phyloP scores from a whole-genome alignment of 2,329 filamentous ascomycete species.

The Madurella mycetomatis region DNA sequence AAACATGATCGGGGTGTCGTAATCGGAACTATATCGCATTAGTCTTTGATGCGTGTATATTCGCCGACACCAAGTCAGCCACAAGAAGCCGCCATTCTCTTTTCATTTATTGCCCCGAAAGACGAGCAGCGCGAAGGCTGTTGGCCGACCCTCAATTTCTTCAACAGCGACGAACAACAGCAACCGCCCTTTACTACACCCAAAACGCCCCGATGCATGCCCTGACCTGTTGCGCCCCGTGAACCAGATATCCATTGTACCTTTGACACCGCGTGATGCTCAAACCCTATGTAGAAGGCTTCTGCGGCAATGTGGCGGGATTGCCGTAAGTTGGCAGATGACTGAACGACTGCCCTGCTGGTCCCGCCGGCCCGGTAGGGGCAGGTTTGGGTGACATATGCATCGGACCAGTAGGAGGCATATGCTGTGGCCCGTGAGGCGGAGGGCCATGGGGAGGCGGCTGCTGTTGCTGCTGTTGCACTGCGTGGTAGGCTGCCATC shows the following conservation, averaged over 20 bases:
- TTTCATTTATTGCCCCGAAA: not conserved
- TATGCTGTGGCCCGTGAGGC: slow-evolving; percentile 35
- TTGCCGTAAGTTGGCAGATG: slow-evolving; percentile 57
- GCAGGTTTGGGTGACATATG: slow-evolving; percentile 46
- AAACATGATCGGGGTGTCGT: slow-evolving; percentile 3
- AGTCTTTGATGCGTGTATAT: not conserved
- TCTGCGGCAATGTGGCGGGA: slow-evolving; percentile 56
- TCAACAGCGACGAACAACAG: slow-evolving; percentile 3
- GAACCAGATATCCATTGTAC: slow-evolving; percentile 18
- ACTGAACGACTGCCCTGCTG: slow-evolving; percentile 42
- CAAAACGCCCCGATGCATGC: slow-evolving; percentile 23
- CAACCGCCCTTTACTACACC: slow-evolving; percentile 9
- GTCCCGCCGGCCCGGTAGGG: slow-evolving; percentile 40
- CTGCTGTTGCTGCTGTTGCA: slow-evolving; percentile 22
- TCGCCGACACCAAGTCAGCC: not conserved
- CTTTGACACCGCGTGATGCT: slow-evolving; percentile 23
- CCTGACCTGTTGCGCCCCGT: slow-evolving; percentile 17
- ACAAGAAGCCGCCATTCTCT: not conserved
- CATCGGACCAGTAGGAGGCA: slow-evolving; percentile 30
- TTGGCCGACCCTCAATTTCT: not conserved
- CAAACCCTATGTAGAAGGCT: slow-evolving; percentile 42
- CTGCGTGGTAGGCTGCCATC: slow-evolving; percentile 46
- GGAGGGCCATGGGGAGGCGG: not conserved
- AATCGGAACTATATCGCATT: slow-evolving; percentile 2
- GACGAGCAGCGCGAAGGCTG: slow-evolving; percentile 1